phyloP scores from a whole-genome alignment of 1,284 basidiomycete species.

The Leccinum colubrinum region DNA sequence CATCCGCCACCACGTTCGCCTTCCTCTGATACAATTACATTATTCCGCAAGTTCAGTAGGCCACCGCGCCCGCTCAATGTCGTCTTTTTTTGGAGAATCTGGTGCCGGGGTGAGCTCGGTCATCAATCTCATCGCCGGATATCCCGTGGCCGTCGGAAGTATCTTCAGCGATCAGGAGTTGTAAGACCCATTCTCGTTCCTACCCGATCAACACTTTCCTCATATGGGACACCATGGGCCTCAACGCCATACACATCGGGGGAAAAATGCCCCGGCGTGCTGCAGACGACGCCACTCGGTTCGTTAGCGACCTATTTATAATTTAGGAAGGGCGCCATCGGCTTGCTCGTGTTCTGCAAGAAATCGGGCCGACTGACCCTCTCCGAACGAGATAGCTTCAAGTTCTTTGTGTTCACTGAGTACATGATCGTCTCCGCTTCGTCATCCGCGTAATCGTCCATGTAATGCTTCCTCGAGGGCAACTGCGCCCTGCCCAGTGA shows the following conservation, averaged over 20 bases:
- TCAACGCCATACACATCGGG: background rate
- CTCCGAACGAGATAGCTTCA: slow-evolving; percentile 21
- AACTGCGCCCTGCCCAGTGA: no score
- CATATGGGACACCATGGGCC: slow-evolving; percentile 31
- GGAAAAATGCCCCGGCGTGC: background rate
- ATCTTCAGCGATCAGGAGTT: no score
- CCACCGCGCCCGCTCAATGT: no score
- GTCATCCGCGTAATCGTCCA: no score
- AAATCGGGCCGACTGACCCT: slow-evolving; percentile 21
- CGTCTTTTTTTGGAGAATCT: no score
- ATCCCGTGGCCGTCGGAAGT: no score
- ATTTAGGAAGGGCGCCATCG: slow-evolving; percentile 15
- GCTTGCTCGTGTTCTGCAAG: slow-evolving; percentile 33
- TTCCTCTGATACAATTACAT: background rate
- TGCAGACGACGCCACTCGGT: background rate
- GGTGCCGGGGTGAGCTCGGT: no score
- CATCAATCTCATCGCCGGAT: no score
- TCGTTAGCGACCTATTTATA: slow-evolving; percentile 1
- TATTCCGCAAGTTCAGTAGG: no score
- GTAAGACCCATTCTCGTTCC: no score
- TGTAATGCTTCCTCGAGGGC: no score
- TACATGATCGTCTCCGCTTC: no score
- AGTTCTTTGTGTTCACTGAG: slow-evolving; percentile 16
- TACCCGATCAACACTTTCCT: slow-evolving; percentile 1
- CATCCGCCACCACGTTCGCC: background rate